Evolutionary conservation across 2,329 filamentous ascomycete genomes (phyloP).

Genomic region (Passalora sequoiae): DNA sequence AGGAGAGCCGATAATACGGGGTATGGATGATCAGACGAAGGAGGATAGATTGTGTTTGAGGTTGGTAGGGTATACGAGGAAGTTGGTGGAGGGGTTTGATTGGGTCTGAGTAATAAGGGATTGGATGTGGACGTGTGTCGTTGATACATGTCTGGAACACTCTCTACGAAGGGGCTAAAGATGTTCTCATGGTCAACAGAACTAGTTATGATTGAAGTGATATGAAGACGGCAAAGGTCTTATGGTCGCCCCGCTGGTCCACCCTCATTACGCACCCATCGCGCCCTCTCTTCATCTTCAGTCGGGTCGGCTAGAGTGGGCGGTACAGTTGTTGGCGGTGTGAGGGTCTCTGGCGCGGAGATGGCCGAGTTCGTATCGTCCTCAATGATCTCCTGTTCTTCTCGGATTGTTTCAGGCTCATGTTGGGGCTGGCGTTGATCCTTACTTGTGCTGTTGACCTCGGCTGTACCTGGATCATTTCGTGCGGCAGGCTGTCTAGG

Average conservation of each 20-base stretch:
- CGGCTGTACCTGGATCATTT: background rate
- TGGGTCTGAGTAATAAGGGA: too few species aligned
- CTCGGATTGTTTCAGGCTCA: too few species aligned
- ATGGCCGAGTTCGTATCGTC: background rate
- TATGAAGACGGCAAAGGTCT: background rate
- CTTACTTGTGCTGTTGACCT: background rate
- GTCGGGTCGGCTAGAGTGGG: background rate
- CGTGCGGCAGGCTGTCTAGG: background rate
- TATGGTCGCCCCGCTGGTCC: background rate
- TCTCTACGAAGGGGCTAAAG: too few species aligned
- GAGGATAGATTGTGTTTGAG: conserved; percentile 32
- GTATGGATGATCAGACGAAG: conserved; percentile 11
- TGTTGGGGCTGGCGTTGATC: background rate
- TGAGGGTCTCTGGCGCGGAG: conserved; percentile 1
- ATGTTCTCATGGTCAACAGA: too few species aligned
- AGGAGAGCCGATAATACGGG: conserved; percentile 13
- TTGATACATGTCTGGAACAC: too few species aligned
- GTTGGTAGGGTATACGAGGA: conserved; percentile 21
- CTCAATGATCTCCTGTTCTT: background rate
- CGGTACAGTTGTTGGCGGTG: background rate
- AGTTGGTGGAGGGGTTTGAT: conserved; percentile 26
- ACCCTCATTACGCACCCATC: background rate
- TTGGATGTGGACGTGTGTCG: too few species aligned
- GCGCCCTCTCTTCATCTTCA: conserved; percentile 1
- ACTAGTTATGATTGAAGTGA: too few species aligned